Conservation (phyloP, 2,329 filamentous ascomycete genomes). For the Pseudogymnoascus sp. region DNA sequence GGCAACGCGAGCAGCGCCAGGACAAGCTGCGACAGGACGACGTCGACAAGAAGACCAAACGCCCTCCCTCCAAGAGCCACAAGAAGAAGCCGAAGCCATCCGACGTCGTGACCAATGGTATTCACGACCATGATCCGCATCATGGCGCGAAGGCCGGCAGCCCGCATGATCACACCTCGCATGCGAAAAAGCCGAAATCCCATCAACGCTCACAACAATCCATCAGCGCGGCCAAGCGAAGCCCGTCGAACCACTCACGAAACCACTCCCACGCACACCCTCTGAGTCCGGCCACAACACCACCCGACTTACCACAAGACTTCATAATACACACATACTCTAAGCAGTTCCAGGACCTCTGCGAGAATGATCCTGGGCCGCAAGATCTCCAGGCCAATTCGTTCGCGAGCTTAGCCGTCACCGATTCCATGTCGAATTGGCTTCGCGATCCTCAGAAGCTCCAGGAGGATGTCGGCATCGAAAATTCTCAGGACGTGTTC, state of each 20-base stretch:
- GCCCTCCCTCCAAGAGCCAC: slow-evolving; percentile 68
- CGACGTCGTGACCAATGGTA: slow-evolving; percentile 59
- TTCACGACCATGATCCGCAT: slow-evolving; percentile 41
- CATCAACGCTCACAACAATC: slow-evolving; percentile 73
- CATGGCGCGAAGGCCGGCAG: slow-evolving; percentile 40
- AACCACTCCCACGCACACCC: slow-evolving; percentile 48
- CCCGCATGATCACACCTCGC: slow-evolving; percentile 41
- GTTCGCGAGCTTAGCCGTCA: slow-evolving; percentile 66
- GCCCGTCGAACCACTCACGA: slow-evolving; percentile 55
- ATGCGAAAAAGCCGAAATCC: slow-evolving; percentile 72
- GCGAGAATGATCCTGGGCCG: slow-evolving; percentile 53
- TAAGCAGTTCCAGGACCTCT: slow-evolving; percentile 64
- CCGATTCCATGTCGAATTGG: slow-evolving; percentile 70
- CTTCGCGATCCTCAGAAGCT: slow-evolving; percentile 64
- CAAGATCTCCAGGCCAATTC: slow-evolving; percentile 61
- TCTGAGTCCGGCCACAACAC: slow-evolving; percentile 69
- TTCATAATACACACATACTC: slow-evolving; percentile 62
- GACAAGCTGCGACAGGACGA: slow-evolving; percentile 38
- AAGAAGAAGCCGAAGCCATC: slow-evolving; percentile 80
- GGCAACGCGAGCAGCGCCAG: slow-evolving; percentile 54
- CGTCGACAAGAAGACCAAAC: slow-evolving; percentile 63
- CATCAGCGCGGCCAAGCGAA: slow-evolving; percentile 55
- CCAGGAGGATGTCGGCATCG: slow-evolving; percentile 56
- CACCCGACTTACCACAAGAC: slow-evolving; percentile 55
- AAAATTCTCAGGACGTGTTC: slow-evolving; percentile 54